Conservation (phyloP, 2,329 filamentous ascomycete genomes). For the Amauroascus verrucosus region DNA sequence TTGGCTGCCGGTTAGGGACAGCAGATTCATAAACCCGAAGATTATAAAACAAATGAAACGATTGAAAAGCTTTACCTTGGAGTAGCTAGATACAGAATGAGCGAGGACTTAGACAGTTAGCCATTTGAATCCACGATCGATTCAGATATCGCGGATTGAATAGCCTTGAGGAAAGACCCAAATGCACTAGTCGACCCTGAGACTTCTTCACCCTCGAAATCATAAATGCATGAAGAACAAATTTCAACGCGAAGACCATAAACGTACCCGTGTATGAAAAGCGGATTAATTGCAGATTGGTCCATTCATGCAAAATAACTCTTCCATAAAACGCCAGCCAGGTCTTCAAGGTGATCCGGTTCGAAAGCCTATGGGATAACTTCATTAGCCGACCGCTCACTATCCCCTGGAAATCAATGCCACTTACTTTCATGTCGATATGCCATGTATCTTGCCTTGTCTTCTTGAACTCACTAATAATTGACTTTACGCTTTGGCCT, state of each 20-base stretch:
- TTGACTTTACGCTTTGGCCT: constrained; percentile 87
- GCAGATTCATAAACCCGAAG: too few species aligned
- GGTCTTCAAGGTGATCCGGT: constrained; percentile 80
- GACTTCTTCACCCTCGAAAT: neutral
- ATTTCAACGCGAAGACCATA: neutral
- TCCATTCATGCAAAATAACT: constrained; percentile 77
- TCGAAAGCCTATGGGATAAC: constrained; percentile 60
- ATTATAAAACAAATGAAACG: too few species aligned
- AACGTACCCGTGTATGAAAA: neutral
- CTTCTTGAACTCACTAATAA: constrained; percentile 97
- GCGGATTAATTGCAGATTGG: neutral
- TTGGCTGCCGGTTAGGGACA: too few species aligned
- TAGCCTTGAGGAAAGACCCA: neutral
- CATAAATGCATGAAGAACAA: neutral
- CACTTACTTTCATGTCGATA: constrained; percentile 86
- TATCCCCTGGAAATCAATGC: constrained; percentile 17
- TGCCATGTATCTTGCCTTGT: constrained; percentile 97
- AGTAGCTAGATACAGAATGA: neutral
- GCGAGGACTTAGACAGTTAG: neutral
- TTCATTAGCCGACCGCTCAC: neutral
- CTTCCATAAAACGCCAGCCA: constrained; percentile 97
- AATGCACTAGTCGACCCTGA: neutral
- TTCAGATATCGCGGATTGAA: neutral
- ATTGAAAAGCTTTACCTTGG: too few species aligned
- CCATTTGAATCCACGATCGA: neutral